A percentile compares a stretch with the other conserved stretches of the same genome.
Evolutionary conservation across 164 flowering plant species (phyloP).

Genomic region (Magnolia officinalis): DNA sequence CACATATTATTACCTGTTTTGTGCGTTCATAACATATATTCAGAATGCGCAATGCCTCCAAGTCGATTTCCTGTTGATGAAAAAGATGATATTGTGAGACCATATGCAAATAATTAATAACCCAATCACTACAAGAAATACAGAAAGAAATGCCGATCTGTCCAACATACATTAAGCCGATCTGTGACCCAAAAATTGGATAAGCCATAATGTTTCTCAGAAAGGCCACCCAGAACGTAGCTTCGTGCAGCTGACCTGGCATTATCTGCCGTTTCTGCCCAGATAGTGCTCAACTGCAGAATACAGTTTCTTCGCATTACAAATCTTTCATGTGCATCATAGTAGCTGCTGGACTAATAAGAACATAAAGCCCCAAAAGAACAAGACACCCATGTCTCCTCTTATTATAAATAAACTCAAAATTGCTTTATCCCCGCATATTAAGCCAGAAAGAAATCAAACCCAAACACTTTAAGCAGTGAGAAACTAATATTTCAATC

Average conservation of each 20-base stretch:
- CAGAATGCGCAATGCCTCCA: constrained; percentile 65
- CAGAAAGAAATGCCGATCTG: not conserved
- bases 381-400: not conserved
- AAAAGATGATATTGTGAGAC: not conserved
- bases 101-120: not conserved
- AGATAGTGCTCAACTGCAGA: constrained; percentile 85
- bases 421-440: not conserved
- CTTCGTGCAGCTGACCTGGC: constrained; percentile 86
- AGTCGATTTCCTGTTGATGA: constrained; percentile 69
- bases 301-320: constrained; percentile 10
- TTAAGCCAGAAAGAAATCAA: not conserved
- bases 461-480: not conserved
- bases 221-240: constrained; percentile 83
- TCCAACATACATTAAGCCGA: constrained; percentile 56
- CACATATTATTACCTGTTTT: constrained; percentile 55
- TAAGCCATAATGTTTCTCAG: constrained; percentile 79
- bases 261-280: constrained; percentile 92
- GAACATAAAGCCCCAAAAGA: not conserved
- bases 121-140: not conserved
- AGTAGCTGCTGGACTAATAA: not conserved
- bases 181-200: constrained; percentile 71
- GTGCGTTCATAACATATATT: constrained; percentile 67
- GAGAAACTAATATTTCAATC: not conserved
- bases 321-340: not conserved
- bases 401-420: no score